These are phyloP conservation scores for Claviceps cyperi DNA, from an alignment of 2,329 filamentous ascomycete genomes.

Conservation along the genomic window DNA sequence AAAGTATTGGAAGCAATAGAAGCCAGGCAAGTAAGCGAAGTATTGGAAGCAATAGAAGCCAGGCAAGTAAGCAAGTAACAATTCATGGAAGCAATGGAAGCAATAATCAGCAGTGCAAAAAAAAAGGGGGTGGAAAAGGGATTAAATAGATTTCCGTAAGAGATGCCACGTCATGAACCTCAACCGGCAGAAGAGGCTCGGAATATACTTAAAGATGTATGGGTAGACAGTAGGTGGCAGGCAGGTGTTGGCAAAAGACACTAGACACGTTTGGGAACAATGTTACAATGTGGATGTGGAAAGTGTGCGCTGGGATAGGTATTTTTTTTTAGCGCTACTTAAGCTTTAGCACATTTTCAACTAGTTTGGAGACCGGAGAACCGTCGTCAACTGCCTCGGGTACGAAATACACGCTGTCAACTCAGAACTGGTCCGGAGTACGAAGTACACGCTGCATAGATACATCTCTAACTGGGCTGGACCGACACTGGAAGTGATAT, in stretches of 20 bases:
- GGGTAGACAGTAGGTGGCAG: too few relatives aligned
- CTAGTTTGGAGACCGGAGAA: not conserved
- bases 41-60: too few relatives aligned
- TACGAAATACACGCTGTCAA: too few relatives aligned
- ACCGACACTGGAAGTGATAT: too few relatives aligned
- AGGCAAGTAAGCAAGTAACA: too few relatives aligned
- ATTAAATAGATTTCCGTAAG: not conserved
- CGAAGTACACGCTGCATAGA: too few relatives aligned
- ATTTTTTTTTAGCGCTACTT: not conserved
- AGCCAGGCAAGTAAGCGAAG: not conserved
- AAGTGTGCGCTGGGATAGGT: not conserved
- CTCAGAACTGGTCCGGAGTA: too few relatives aligned
- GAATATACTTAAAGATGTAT: not conserved
- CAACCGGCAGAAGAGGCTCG: slow-evolving; percentile 6
- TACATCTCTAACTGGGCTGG: too few relatives aligned
- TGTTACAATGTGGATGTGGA: not conserved
- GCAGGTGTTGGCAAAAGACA: not conserved
- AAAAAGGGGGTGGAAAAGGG: not conserved
- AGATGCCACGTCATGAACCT: not conserved
- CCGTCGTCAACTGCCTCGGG: too few relatives aligned
- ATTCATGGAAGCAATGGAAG: too few relatives aligned
- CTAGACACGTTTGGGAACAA: slow-evolving; percentile 1
- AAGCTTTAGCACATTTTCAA: not conserved
- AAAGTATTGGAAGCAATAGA: not conserved
- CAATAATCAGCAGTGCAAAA: not conserved